Conservation (phyloP, 305 asterid species). For the Lippia alba region DNA sequence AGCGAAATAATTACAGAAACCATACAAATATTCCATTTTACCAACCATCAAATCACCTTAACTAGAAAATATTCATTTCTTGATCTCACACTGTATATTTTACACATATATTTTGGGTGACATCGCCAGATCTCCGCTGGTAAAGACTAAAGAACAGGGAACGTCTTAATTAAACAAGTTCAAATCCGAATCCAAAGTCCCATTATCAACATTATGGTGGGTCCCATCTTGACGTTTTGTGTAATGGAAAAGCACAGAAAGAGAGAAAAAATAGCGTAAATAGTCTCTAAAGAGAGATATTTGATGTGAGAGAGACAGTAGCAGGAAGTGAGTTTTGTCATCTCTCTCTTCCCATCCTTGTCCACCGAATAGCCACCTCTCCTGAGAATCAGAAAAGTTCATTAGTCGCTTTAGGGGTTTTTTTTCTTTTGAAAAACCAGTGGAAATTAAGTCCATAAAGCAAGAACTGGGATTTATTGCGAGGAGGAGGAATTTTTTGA, state of each 20-base stretch:
- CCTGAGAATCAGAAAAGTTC: constrained; percentile 38
- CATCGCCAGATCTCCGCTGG: constrained; percentile 31
- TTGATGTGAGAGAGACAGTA: constrained; percentile 44
- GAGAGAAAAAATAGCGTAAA: constrained; percentile 29
- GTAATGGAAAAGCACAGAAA: constrained; percentile 36
- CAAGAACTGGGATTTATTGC: constrained; percentile 13
- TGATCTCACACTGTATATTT: neutral
- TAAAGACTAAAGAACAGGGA: neutral
- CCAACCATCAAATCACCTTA: constrained; percentile 23
- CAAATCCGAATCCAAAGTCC: constrained; percentile 51
- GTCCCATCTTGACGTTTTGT: constrained; percentile 23
- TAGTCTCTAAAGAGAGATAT: constrained; percentile 18
- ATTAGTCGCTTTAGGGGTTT: constrained; percentile 31
- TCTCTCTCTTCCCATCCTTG: constrained; percentile 44
- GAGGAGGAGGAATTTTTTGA: constrained; percentile 16
- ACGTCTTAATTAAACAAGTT: constrained; percentile 19
- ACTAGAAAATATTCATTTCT: neutral
- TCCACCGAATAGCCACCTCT: constrained; percentile 44
- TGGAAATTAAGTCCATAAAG: neutral
- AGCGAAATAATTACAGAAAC: constrained; percentile 11
- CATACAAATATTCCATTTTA: constrained; percentile 21
- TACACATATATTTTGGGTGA: constrained; percentile 8
- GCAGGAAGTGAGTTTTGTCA: constrained; percentile 24
- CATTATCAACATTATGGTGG: constrained; percentile 25
- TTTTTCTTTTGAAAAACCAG: constrained; percentile 6